Evolutionary conservation across 2,329 filamentous ascomycete species (phyloP).

Genomic region (Metarhizium album): DNA sequence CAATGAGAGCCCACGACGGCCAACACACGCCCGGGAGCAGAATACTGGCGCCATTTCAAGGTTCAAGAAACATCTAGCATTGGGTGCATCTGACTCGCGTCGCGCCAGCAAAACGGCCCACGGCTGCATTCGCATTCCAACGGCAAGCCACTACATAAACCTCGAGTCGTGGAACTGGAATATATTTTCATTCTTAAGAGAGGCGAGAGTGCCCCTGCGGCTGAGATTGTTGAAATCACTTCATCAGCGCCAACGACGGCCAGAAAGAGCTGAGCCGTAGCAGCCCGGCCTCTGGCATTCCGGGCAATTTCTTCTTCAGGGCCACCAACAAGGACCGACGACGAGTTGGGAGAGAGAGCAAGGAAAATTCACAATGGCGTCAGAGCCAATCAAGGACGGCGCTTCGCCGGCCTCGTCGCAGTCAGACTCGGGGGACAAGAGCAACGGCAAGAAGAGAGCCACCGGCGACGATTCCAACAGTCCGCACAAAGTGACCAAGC

Average conservation of each 20-base stretch:
- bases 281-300: too few species aligned
- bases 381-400: slow-evolving; percentile 16
- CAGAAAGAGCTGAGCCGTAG: too few species aligned
- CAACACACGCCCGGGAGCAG: slow-evolving; percentile 1
- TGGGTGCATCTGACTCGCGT: background rate
- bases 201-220: too few species aligned
- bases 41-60: background rate
- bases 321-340: background rate
- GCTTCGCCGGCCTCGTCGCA: slow-evolving; percentile 19
- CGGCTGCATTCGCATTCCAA: background rate
- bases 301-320: background rate
- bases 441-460: slow-evolving; percentile 20
- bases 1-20: slow-evolving; percentile 4
- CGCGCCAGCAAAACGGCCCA: too few species aligned
- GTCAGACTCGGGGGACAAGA: slow-evolving; percentile 15
- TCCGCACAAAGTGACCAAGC: slow-evolving; percentile 50
- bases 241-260: too few species aligned
- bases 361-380: slow-evolving; percentile 7
- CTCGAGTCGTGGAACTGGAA: too few species aligned
- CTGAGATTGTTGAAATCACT: too few species aligned
- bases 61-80: background rate
- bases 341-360: background rate
- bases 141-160: too few species aligned
- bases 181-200: too few species aligned
- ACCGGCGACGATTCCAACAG: slow-evolving; percentile 17